Conservation (phyloP, 2,329 filamentous ascomycete species). For the Fusarium anthophilum region DNA sequence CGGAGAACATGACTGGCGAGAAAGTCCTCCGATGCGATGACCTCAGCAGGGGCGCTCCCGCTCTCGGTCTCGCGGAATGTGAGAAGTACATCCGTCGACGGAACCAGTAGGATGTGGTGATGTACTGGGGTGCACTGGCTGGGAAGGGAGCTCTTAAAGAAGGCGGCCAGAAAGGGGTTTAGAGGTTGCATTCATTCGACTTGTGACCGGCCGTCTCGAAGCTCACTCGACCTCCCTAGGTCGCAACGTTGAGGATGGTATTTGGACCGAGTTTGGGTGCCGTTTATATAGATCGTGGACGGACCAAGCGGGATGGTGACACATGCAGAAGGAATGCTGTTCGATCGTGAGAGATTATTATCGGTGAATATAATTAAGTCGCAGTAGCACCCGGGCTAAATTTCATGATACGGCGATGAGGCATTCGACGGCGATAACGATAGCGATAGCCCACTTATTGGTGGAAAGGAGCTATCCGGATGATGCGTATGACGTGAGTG, state of each 20-base stretch:
- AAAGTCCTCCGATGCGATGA: constrained; percentile 92
- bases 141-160: constrained; percentile 95
- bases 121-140: constrained; percentile 91
- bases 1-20: constrained; percentile 96
- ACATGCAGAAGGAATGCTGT: constrained; percentile 37
- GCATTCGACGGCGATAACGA: constrained; percentile 37
- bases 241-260: constrained; percentile 31
- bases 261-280: constrained; percentile 14
- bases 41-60: constrained; percentile 78
- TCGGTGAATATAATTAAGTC: constrained; percentile 21
- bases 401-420: constrained; percentile 36
- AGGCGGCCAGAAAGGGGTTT: constrained; percentile 98
- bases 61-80: constrained; percentile 89
- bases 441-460: constrained; percentile 28
- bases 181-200: constrained; percentile 84
- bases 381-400: constrained; percentile 13
- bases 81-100: constrained; percentile 90
- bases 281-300: constrained; percentile 12
- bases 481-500: constrained; percentile 15
- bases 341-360: constrained; percentile 8
- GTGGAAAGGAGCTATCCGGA: constrained; percentile 17
- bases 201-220: constrained; percentile 42
- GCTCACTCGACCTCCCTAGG: constrained; percentile 42
- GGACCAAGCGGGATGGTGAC: constrained; percentile 31
- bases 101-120: constrained; percentile 93